Evolutionary conservation across 177 flowering plant genomes (phyloP), one percentile per base, ranked within the genome.

Genomic region (Tripterygium wilfordii): DNA sequence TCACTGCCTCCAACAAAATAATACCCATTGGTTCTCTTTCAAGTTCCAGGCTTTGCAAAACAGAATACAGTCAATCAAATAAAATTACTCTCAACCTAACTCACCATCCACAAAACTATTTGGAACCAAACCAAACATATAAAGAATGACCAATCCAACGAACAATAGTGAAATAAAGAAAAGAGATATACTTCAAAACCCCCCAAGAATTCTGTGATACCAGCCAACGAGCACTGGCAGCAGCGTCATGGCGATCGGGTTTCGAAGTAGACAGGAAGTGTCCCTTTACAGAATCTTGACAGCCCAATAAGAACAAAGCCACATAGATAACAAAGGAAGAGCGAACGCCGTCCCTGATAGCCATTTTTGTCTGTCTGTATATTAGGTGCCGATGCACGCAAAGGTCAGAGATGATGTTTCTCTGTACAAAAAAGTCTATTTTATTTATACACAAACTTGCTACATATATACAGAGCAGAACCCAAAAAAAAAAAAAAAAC

Each of bases 141-240:
- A 20, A 2, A 40, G n/a, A 13, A 29, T 14, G 20, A 13, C 10
- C 13, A 43, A 36, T 20, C 9, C 8, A 36, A 33, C 41, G n/a
- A 36, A 10, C 4, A 25, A 18, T 1, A 26, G 25, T 12, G 29
- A 27, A 36, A 43, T 35, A 19, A 23, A 46, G 16, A 65, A 17
- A 13, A 10, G 16, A 54, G 33, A 42, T 2, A 32, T 59, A 82
- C 96, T 72, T 88, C 47, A 88, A 68, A 42, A 81, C 80, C 3
- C 88, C 94, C 96, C 96, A 88, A 0, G 74, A 67, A 57, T 70
- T 80, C 73, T 70, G 75, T 40, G 82, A 65, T 23, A 71, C 90
- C 61, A 88, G 56, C 96, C 96, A 88, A 33, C 96, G 80, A 51
- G 96, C 91, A 30, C 64, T 69, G 38, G 68, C 69, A 19, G 75